Evolutionary conservation across 139 green algal species (phyloP).

Genomic region (Ulvella scutata): DNA sequence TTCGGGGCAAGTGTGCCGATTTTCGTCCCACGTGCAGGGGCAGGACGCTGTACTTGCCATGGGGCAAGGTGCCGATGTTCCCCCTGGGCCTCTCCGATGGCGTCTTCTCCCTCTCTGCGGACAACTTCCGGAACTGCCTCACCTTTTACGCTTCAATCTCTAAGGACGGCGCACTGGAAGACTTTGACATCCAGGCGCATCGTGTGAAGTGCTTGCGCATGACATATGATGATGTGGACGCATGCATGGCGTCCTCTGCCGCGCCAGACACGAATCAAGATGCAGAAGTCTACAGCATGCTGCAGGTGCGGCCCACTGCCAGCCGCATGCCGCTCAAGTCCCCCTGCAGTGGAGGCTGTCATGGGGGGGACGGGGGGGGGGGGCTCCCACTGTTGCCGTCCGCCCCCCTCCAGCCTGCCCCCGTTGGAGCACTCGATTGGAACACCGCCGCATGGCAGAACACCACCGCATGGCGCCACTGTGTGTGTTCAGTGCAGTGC

Average conservation of each 20-base stretch:
- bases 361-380: too few species aligned
- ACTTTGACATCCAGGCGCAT: background rate
- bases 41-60: background rate
- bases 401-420: too few species aligned
- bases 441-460: too few species aligned
- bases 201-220: background rate
- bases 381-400: too few species aligned
- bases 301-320: background rate
- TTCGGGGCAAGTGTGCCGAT: too few species aligned
- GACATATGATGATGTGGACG: background rate
- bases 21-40: too few species aligned
- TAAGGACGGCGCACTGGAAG: background rate
- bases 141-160: background rate
- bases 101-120: background rate
- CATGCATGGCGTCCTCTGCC: background rate
- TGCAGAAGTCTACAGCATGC: background rate
- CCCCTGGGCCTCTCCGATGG: background rate
- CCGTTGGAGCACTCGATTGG: too few species aligned
- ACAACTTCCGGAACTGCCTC: background rate
- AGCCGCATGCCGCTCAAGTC: too few species aligned
- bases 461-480: too few species aligned
- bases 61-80: background rate
- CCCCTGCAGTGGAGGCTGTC: too few species aligned
- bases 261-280: too few species aligned
- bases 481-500: too few species aligned